A percentile compares a stretch with the other conserved stretches of the same genome.
Conservation (phyloP, 345 rosid species). For the Sapria himalayana region DNA sequence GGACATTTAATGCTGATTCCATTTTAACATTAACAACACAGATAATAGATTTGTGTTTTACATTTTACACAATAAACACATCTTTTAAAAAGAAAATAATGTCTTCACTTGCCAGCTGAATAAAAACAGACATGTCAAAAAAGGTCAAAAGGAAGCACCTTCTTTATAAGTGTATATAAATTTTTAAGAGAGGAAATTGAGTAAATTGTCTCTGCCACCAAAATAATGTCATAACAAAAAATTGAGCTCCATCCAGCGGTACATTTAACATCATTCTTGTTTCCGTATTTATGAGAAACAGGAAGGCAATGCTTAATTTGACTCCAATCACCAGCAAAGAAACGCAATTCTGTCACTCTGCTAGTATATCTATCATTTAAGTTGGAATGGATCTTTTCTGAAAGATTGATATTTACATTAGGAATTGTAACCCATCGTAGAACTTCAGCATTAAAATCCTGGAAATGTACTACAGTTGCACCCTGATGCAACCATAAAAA, state of each 20-base stretch:
- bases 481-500: slow-evolving; percentile 23
- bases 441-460: slow-evolving; percentile 89
- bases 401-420: slow-evolving; percentile 35
- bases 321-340: slow-evolving; percentile 84
- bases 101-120: no score
- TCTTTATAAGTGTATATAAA: slow-evolving; percentile 54
- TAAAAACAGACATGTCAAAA: no score
- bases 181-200: slow-evolving; percentile 41
- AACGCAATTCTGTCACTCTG: slow-evolving; percentile 19
- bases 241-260: slow-evolving; percentile 9
- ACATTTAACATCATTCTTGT: slow-evolving; percentile 12
- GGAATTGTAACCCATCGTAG: slow-evolving; percentile 65
- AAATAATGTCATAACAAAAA: slow-evolving; percentile 49
- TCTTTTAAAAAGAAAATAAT: slow-evolving; percentile 6
- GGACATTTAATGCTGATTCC: no score
- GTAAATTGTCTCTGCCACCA: slow-evolving; percentile 88
- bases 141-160: slow-evolving; percentile 16
- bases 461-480: slow-evolving; percentile 49
- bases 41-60: no score
- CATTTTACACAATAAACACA: no score
- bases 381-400: slow-evolving; percentile 10
- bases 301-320: slow-evolving; percentile 50
- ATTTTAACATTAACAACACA: no score
- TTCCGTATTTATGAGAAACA: slow-evolving; percentile 10
- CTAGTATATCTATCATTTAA: slow-evolving; percentile 6